Base-by-base conservation (phyloP, 768 basidiomycete genomes). In the Amyloporia xantha region DNA sequence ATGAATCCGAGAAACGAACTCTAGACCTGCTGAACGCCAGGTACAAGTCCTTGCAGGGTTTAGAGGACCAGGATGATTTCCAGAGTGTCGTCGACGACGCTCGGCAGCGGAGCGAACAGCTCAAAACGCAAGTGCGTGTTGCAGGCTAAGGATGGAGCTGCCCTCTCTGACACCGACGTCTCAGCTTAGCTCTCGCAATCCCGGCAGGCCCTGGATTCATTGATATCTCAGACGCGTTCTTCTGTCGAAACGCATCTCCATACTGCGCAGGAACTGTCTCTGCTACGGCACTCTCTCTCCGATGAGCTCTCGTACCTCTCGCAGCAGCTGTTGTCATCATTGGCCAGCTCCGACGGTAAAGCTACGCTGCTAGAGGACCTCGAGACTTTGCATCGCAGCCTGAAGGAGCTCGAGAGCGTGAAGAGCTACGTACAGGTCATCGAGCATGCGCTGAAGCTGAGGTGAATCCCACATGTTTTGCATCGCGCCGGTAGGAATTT, bases 311-410 rank as follows among this genome's bases (percentile, higher is more conserved):
- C 81, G 11, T 77, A 77, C 50, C 68, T 95, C 24, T 78, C 79
- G 4, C 67, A 73, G 44, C 79, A 84, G 44, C 71, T 95, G 36
- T 71, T 80, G 41, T 84, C 84, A 1, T 70, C 77, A 2, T 55
- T 78, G 24, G 69, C 71, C 10, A 74, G 72, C 12, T 72, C 69
- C 38, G 71, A 74, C 9, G 67, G 62, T n/a, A 56, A 66, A 37
- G 71, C 82, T 3, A 90, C 84, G 0, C 67, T 98, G 4, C 71
- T 95, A 9, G 86, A 92, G 63, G 85, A 89, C 39, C 72, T 97
- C 51, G 89, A 95, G 61, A 77, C 73, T 0, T 66, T 94, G 54
- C 90, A 94, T 59, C 72, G 81, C 40, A 81, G 78, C 59, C 59
- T 95, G 57, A 83, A 81, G 62, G 84, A 91, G 59, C 72, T 96